Evolutionary conservation across 805 yeast genomes (phyloP), one percentile per base, ranked within the genome.

Genomic region (Zygosaccharomyces pseudorouxii): DNA sequence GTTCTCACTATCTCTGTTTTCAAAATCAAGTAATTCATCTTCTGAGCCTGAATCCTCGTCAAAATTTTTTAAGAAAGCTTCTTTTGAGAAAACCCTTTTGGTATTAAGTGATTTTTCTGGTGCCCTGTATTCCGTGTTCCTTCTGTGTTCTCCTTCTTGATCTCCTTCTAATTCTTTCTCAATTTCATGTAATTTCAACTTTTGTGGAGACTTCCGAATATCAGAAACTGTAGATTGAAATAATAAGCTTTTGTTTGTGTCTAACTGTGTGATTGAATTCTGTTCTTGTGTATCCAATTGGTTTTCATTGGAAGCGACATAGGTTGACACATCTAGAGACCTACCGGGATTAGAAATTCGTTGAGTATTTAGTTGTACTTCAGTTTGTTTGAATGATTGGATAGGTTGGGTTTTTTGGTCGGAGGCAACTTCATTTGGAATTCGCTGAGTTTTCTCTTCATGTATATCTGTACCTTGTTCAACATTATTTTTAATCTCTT

Each of bases 61-160:
- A 37, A 61, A 60, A 22, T 57, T 53, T 9, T 47, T 49, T 16
- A 61, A 28, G 25, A 61, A 60, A 2, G 55, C 47, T 28, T 60
- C 61, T 44, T 57, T 60, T 2, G 59, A 45, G 33, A 60, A 58
- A 4, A 31, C 47, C 6, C 40, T 38, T 20, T 36, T 46, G 16
- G 46, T 6, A 8, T 18, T 16, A 22, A 23, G 18, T 11, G 16
- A 16, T 23, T n/a, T 12, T 19, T 37, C 39, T 14, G 14, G 29
- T 18, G 10, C 29, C 18, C 36, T 49, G 35, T 45, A 43, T 39
- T 52, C 57, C 12, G 39, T 40, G 20, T 29, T 42, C 30, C 23
- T 43, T 6, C 31, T 25, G 23, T 6, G 37, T 11, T 45, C 47
- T 11, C 29, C 18, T 35, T 43, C 37, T 30, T 3, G 11, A 6